Conservation (phyloP, 2,329 filamentous ascomycete species). For the Ilyonectria sp. region DNA sequence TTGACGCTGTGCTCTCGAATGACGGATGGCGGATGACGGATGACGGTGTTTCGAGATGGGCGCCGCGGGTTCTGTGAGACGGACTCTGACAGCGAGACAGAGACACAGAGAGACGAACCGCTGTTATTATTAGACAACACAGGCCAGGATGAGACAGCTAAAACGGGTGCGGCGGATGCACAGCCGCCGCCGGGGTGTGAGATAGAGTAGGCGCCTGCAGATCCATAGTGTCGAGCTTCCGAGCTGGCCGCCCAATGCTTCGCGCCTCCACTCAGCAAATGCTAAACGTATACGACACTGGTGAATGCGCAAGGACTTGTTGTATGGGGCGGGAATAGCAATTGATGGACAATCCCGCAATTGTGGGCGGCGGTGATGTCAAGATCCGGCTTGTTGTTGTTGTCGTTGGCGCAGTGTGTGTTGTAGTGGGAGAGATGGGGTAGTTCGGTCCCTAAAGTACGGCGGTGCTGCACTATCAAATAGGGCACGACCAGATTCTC, state of each 20-base stretch:
- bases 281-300: neutral
- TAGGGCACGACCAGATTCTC: neutral
- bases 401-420: neutral
- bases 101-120: neutral
- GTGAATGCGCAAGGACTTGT: neutral
- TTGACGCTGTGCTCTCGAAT: neutral
- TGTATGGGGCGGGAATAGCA: neutral
- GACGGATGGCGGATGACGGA: neutral
- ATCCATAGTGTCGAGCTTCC: neutral
- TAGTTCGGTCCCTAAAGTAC: neutral
- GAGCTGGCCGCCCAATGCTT: neutral
- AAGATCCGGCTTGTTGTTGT: neutral
- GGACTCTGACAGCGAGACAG: neutral
- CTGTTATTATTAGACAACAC: neutral
- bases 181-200: constrained; percentile 1
- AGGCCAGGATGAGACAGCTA: neutral
- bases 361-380: neutral
- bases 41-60: neutral
- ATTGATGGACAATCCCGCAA: neutral
- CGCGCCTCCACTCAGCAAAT: neutral
- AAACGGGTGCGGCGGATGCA: neutral
- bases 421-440: neutral
- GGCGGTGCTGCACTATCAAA: neutral
- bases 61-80: neutral
- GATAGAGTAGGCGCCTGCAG: neutral